These are phyloP conservation scores for Neonectria faginata DNA, from an alignment of 2,329 filamentous ascomycete species.

Conservation along the genomic window DNA sequence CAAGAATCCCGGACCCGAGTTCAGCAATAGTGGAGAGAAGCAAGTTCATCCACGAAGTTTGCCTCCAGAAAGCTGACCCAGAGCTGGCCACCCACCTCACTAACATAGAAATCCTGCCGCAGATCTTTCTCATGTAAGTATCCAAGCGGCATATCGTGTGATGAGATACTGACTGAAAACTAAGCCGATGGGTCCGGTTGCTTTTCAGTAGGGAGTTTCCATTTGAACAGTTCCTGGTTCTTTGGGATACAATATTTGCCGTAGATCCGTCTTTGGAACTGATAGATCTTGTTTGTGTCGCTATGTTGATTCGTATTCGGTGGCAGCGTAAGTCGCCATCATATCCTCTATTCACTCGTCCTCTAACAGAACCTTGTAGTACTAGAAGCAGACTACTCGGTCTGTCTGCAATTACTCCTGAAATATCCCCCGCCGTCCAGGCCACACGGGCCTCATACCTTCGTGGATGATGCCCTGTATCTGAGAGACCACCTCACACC, in stretches of 20 bases:
- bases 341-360: background rate
- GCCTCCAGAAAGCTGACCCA: conserved; percentile 83
- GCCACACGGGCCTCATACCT: conserved; percentile 76
- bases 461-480: conserved; percentile 87
- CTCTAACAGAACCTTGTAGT: conserved; percentile 63
- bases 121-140: conserved; percentile 91
- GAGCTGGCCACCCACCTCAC: conserved; percentile 84
- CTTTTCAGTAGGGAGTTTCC: conserved; percentile 94
- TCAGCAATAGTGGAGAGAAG: conserved; percentile 83
- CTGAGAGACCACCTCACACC: conserved; percentile 73
- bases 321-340: conserved; percentile 77
- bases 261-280: conserved; percentile 83
- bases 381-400: conserved; percentile 87
- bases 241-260: conserved; percentile 94
- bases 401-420: conserved; percentile 82
- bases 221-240: conserved; percentile 82
- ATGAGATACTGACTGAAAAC: conserved; percentile 14
- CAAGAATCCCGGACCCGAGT: conserved; percentile 52
- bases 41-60: conserved; percentile 85
- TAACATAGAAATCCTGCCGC: conserved; percentile 89
- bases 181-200: conserved; percentile 90
- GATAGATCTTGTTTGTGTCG: conserved; percentile 90
- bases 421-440: conserved; percentile 79
- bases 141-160: too few relatives aligned
- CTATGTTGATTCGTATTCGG: conserved; percentile 91